phyloP scores from a whole-genome alignment of 2,329 filamentous ascomycete species.

The Cryoendolithus antarcticus region DNA sequence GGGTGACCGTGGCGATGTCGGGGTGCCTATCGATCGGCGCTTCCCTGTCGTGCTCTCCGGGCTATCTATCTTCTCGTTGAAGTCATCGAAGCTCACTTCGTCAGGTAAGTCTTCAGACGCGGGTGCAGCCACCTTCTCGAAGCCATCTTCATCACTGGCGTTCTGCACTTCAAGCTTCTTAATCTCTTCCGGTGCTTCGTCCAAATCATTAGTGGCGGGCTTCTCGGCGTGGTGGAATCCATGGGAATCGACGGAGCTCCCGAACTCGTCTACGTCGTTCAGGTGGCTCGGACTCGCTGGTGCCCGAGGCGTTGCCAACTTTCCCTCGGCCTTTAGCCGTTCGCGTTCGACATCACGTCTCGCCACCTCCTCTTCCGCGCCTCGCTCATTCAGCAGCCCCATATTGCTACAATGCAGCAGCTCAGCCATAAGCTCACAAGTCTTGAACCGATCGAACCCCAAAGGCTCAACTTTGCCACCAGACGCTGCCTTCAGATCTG shows the following conservation, averaged over 20 bases:
- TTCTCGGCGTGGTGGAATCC: constrained; percentile 39
- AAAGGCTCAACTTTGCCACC: constrained; percentile 83
- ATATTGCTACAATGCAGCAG: constrained; percentile 97
- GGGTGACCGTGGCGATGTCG: constrained; percentile 21
- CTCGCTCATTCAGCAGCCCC: constrained; percentile 83
- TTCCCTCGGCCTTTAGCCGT: constrained; percentile 63
- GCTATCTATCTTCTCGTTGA: constrained; percentile 41
- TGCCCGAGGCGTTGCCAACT: constrained; percentile 45
- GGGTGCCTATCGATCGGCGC: no score
- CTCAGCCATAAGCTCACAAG: constrained; percentile 96
- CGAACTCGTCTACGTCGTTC: constrained; percentile 31
- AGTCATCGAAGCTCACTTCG: constrained; percentile 59
- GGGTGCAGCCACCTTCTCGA: constrained; percentile 68
- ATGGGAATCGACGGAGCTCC: constrained; percentile 39
- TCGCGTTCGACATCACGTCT: constrained; percentile 72
- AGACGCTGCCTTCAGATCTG: constrained; percentile 74
- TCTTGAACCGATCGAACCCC: constrained; percentile 97
- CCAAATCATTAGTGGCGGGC: constrained; percentile 28
- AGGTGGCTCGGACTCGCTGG: constrained; percentile 46
- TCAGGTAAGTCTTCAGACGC: constrained; percentile 48
- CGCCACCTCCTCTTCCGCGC: constrained; percentile 76
- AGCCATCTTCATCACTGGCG: constrained; percentile 76
- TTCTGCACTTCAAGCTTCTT: constrained; percentile 68
- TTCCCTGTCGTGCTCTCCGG: neutral
- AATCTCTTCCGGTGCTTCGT: constrained; percentile 49